Evolutionary conservation across 768 basidiomycete species (phyloP).

Genomic region (Lentinula aciculospora): DNA sequence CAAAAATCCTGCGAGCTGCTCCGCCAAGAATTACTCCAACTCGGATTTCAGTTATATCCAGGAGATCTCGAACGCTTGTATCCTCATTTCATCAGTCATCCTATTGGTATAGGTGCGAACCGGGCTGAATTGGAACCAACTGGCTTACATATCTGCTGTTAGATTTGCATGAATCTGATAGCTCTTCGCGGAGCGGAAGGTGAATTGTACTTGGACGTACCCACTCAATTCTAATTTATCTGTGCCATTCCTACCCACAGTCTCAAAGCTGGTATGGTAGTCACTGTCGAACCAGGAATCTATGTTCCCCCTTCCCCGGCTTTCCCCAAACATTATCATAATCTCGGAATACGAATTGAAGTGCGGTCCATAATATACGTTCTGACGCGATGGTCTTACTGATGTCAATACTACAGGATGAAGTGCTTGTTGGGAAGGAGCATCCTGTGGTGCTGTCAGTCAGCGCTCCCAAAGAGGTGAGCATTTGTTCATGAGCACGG

Average conservation of each 20-base stretch:
- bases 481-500: not conserved
- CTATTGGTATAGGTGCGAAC: conserved; percentile 77
- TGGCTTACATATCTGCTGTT: not conserved
- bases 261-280: conserved; percentile 79
- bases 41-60: conserved; percentile 61
- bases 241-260: conserved; percentile 34
- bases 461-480: conserved; percentile 62
- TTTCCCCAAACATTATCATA: conserved; percentile 87
- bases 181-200: conserved; percentile 50
- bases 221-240: not conserved
- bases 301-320: conserved; percentile 79
- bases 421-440: conserved; percentile 46
- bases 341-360: conserved; percentile 90
- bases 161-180: conserved; percentile 87
- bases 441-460: conserved; percentile 46
- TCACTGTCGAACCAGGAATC: conserved; percentile 90
- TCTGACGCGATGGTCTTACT: conserved; percentile 4
- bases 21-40: conserved; percentile 65
- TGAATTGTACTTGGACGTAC: conserved; percentile 24
- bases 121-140: not conserved
- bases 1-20: conserved; percentile 62
- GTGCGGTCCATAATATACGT: conserved; percentile 25
- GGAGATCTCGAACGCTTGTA: conserved; percentile 75
- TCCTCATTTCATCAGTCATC: conserved; percentile 90
- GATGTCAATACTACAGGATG: conserved; percentile 32